Percentiles rank a stretch among this genome's conserved stretches.
Conservation (phyloP, 495 filamentous ascomycete species). For the Jackrogersella minutella region DNA sequence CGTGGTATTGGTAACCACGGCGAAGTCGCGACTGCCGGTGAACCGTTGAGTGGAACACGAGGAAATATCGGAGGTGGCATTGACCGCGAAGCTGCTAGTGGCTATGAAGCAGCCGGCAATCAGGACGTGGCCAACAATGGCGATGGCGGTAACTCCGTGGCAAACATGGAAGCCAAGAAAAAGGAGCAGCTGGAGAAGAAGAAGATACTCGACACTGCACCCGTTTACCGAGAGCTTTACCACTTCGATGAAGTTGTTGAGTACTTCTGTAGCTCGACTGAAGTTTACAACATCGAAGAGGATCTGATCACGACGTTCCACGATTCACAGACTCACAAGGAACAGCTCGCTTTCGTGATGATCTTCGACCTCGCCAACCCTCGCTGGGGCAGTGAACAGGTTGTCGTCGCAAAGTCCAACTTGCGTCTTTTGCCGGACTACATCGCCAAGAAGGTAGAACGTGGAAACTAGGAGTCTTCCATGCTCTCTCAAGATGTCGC, state of each 20-base stretch:
- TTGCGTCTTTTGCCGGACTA: constrained; percentile 38
- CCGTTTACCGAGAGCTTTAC: too few relatives aligned
- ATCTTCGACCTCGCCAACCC: constrained; percentile 31
- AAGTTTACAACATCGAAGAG: background rate
- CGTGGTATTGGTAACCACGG: too few relatives aligned
- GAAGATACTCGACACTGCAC: too few relatives aligned
- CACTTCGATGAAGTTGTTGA: constrained; percentile 9
- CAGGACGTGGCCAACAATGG: too few relatives aligned
- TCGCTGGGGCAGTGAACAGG: constrained; percentile 33
- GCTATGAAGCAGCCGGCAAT: too few relatives aligned
- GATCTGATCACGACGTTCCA: constrained; percentile 25
- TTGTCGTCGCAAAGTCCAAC: constrained; percentile 39
- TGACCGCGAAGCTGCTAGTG: too few relatives aligned
- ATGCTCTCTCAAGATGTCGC: background rate
- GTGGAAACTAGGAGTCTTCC: constrained; percentile 41
- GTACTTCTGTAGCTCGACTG: constrained; percentile 15
- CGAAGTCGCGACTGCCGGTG: too few relatives aligned
- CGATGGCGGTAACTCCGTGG: too few relatives aligned
- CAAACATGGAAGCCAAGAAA: too few relatives aligned
- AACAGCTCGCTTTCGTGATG: constrained; percentile 26
- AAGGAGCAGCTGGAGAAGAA: too few relatives aligned
- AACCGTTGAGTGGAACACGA: too few relatives aligned
- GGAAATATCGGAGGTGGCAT: too few relatives aligned
- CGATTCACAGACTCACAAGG: constrained; percentile 11
- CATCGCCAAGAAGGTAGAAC: constrained; percentile 31